These are phyloP conservation scores for Ambrosiella xylebori DNA, from an alignment of 2,329 filamentous ascomycete genomes.

Conservation along the genomic window DNA sequence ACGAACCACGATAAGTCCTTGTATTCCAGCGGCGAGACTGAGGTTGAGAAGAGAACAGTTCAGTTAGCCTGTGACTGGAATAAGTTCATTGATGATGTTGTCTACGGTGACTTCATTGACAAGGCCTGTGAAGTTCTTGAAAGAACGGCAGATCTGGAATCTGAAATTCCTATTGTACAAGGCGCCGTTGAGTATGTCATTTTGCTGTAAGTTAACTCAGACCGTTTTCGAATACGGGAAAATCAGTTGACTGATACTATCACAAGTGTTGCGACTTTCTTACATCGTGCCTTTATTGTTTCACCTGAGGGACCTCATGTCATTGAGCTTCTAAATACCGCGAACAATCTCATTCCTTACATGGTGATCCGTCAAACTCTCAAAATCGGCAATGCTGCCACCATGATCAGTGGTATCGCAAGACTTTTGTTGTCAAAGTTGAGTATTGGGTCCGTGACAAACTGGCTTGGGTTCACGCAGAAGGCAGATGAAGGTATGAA, in stretches of 20 bases:
- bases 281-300: constrained; percentile 55
- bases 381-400: constrained; percentile 60
- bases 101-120: constrained; percentile 52
- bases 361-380: constrained; percentile 55
- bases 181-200: constrained; percentile 49
- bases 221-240: background rate
- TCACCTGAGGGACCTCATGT: constrained; percentile 62
- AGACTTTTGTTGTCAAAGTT: constrained; percentile 60
- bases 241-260: background rate
- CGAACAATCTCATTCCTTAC: constrained; percentile 57
- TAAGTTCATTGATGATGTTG: constrained; percentile 44
- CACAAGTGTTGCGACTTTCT: constrained; percentile 49
- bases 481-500: constrained; percentile 67
- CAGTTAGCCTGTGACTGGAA: constrained; percentile 44
- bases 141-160: constrained; percentile 43
- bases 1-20: background rate
- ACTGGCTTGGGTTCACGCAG: constrained; percentile 59
- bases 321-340: constrained; percentile 50
- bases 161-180: constrained; percentile 43
- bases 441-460: constrained; percentile 55
- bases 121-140: constrained; percentile 44
- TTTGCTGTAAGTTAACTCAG: constrained; percentile 39
- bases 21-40: constrained; percentile 14
- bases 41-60: constrained; percentile 26
- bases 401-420: constrained; percentile 64